Evolutionary conservation across 176 grass and related monocot species (phyloP), one percentile per base, ranked within the genome.

Genomic region (Eleusine indica): DNA sequence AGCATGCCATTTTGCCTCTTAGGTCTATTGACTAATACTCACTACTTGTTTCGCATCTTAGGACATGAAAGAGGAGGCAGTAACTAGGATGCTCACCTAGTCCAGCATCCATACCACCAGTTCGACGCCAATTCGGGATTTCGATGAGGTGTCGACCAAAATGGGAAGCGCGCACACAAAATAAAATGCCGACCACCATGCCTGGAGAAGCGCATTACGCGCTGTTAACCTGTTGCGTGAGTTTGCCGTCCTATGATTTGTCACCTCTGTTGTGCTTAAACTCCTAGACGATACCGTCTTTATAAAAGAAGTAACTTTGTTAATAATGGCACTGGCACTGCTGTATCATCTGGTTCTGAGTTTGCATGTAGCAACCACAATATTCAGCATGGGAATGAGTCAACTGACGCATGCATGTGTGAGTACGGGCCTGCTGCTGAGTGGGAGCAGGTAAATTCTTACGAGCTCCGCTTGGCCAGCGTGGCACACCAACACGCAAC

Each of bases 381-480:
- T 35, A 53, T 83, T 88, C 74, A 66, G 80, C 66, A 71, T 25
- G 49, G 40, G 82, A 85, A 81, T 6, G 49, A 71, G 87, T 80
- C 77, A 71, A 38, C 29, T 81, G 77, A 80, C 38, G 82, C 41
- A 49, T 49, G 46, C 81, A 39, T 22, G 19, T 22, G 13, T 1
- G 6, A 28, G 61, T 65, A 41, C 37, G 16, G 35, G 35, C 16
- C 16, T 17, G 41, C 30, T 19, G 57, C 41, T 66, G 47, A 57
- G 87, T 80, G 76, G 81, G 87, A 63, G 82, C 87, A 80, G 87
- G 70, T 84, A 56, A 62, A 68, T 28, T 84, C 58, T 80, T 79
- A 21, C 69, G 46, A 16, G 63, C 60, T 15, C 42, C 43, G 51
- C 35, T 35, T 44, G 62, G 61, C 81, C 77, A 47, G 44, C 63